These are phyloP conservation scores for Epichloe sibirici DNA, from an alignment of 2,329 filamentous ascomycete species.

Conservation along the genomic window DNA sequence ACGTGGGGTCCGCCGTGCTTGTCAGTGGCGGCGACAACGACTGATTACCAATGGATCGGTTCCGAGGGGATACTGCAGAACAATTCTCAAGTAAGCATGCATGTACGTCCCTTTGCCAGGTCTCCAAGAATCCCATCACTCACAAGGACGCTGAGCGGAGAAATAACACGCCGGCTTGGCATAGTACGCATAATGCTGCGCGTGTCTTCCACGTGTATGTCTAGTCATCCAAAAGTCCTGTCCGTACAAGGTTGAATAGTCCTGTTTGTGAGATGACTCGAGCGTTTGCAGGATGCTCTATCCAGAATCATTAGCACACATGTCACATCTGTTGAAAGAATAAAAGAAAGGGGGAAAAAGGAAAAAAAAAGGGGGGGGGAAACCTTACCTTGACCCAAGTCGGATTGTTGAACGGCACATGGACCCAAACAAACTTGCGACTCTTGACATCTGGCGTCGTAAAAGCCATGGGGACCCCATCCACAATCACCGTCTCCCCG, in stretches of 20 bases:
- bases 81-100: no score
- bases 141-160: conserved; percentile 25
- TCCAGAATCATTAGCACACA: not conserved
- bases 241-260: conserved; percentile 28
- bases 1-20: conserved; percentile 16
- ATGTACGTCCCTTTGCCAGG: no score
- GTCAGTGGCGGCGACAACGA: conserved; percentile 17
- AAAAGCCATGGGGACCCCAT: conserved; percentile 19
- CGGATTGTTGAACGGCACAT: conserved; percentile 44
- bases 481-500: conserved; percentile 18
- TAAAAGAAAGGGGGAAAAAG: no score
- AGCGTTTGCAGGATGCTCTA: conserved; percentile 33
- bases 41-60: conserved; percentile 16
- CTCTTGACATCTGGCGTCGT: conserved; percentile 20
- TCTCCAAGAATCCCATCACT: conserved; percentile 2
- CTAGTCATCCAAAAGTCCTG: conserved; percentile 36
- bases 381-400: conserved; percentile 42
- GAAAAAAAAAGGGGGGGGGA: not conserved
- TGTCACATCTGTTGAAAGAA: not conserved
- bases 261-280: conserved; percentile 24
- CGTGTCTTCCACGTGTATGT: conserved; percentile 35
- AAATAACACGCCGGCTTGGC: conserved; percentile 37
- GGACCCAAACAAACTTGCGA: conserved; percentile 46
- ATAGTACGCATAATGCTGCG: conserved; percentile 37
- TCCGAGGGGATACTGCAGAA: conserved; percentile 24